phyloP scores from a whole-genome alignment of 495 filamentous ascomycete species.

The Hypoxylon cercidicola region DNA sequence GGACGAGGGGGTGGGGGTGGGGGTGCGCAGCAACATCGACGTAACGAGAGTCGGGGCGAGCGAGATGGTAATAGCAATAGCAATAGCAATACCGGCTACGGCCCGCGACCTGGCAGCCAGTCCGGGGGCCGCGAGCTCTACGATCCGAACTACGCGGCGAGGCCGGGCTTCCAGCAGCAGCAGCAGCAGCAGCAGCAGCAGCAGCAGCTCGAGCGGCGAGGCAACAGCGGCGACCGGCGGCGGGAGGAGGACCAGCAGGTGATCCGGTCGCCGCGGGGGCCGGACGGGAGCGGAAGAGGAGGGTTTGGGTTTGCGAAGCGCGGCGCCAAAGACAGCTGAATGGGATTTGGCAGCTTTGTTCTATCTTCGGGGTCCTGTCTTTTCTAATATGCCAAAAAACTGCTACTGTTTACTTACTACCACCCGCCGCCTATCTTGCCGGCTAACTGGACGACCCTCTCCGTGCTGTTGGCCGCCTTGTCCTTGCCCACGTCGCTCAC shows the following conservation, averaged over 20 bases:
- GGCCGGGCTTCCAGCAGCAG: slow-evolving; percentile 65
- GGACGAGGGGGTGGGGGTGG: slow-evolving; percentile 29
- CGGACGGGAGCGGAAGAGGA: slow-evolving; percentile 78
- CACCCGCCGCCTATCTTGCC: slow-evolving; percentile 94
- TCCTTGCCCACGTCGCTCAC: slow-evolving; percentile 94
- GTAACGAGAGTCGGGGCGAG: slow-evolving; percentile 40
- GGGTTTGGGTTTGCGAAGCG: slow-evolving; percentile 69
- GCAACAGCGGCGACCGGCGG: slow-evolving; percentile 44
- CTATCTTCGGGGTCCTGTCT: slow-evolving; percentile 18
- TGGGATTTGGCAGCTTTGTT: background rate
- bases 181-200: no score
- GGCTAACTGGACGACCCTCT: slow-evolving; percentile 86
- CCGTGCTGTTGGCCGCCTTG: slow-evolving; percentile 69
- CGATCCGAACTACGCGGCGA: slow-evolving; percentile 76
- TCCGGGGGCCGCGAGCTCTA: slow-evolving; percentile 64
- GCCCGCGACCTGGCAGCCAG: slow-evolving; percentile 37
- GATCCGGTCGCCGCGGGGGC: slow-evolving; percentile 76
- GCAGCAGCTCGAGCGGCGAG: slow-evolving; percentile 58
- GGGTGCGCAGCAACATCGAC: slow-evolving; percentile 32
- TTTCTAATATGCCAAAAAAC: slow-evolving; percentile 27
- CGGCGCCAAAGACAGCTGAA: slow-evolving; percentile 52
- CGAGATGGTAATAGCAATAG: slow-evolving; percentile 30
- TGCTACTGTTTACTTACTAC: slow-evolving; percentile 57
- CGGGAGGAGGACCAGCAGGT: slow-evolving; percentile 60
- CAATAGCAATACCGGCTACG: slow-evolving; percentile 33